A percentile compares a stretch with the other conserved stretches of the same genome.
Conservation (phyloP, 1,139 yeast species). For the Geotrichum aggregatum region DNA sequence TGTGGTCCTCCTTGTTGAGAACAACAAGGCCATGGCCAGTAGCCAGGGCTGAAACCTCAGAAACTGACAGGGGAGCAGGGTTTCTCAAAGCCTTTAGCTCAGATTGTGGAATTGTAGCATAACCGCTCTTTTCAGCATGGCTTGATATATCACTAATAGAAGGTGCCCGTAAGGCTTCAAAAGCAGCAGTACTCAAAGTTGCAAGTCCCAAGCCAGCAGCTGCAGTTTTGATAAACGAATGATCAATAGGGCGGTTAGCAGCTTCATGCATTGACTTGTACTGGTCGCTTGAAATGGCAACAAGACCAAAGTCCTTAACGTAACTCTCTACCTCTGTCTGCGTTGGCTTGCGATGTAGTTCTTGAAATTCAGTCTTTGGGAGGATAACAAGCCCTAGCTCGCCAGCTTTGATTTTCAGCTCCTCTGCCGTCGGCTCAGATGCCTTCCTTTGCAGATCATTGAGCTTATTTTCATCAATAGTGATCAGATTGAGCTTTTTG, state of each 20-base stretch:
- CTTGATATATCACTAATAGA: slow-evolving; percentile 30
- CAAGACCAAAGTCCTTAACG: slow-evolving; percentile 18
- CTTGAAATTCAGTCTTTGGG: slow-evolving; percentile 12
- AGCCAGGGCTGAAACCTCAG: slow-evolving; percentile 27
- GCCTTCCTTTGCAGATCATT: slow-evolving; percentile 25
- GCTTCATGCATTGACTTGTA: slow-evolving; percentile 34
- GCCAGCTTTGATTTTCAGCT: slow-evolving; percentile 42
- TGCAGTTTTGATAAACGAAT: slow-evolving; percentile 30
- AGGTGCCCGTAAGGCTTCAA: slow-evolving; percentile 27
- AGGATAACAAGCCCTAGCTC: slow-evolving; percentile 37
- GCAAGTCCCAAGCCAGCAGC: slow-evolving; percentile 41
- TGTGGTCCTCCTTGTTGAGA: slow-evolving; percentile 27
- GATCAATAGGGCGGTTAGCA: slow-evolving; percentile 33
- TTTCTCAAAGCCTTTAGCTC: slow-evolving; percentile 26
- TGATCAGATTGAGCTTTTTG: slow-evolving; percentile 20
- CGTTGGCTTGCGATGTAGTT: slow-evolving; percentile 26
- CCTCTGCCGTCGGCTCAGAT: slow-evolving; percentile 32
- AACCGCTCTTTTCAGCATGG: slow-evolving; percentile 34
- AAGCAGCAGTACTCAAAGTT: slow-evolving; percentile 37
- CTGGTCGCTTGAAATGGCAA: slow-evolving; percentile 19
- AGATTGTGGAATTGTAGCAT: slow-evolving; percentile 26
- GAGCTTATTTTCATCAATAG: slow-evolving; percentile 27
- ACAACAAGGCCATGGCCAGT: slow-evolving; percentile 31
- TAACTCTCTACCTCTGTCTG: slow-evolving; percentile 18
- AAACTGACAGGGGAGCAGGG: slow-evolving; percentile 26